These are phyloP conservation scores for Phaeosphaeriaceae sp. DNA, from an alignment of 2,329 filamentous ascomycete species.

Conservation along the genomic window DNA sequence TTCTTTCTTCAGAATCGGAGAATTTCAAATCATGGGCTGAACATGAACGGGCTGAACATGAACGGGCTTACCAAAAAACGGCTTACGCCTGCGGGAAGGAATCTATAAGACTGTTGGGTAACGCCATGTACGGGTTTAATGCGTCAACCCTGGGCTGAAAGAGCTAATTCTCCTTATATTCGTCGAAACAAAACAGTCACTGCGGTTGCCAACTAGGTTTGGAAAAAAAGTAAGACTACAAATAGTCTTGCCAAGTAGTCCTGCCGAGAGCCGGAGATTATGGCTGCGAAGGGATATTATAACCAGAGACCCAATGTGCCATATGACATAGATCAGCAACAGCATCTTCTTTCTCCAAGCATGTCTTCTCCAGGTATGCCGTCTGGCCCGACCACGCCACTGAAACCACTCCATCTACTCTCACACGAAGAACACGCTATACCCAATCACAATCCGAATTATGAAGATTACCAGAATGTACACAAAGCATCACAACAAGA, in stretches of 20 bases:
- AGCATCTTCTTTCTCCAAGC: constrained; percentile 19
- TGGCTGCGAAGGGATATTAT: constrained; percentile 24
- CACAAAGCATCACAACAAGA: constrained; percentile 26
- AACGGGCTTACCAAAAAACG: neutral
- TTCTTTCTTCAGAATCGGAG: neutral
- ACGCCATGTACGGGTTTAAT: neutral
- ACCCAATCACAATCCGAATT: constrained; percentile 11
- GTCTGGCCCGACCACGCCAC: constrained; percentile 11
- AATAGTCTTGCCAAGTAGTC: neutral
- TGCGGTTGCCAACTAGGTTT: neutral
- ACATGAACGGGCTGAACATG: constrained; percentile 4
- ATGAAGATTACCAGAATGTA: constrained; percentile 24
- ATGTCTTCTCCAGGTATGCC: constrained; percentile 14
- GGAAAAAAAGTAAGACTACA: neutral
- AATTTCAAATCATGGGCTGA: constrained; percentile 12
- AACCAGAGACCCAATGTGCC: constrained; percentile 4
- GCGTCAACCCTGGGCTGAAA: neutral
- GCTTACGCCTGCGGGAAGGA: neutral
- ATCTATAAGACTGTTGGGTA: constrained; percentile 1
- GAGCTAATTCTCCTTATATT: neutral
- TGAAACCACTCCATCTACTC: constrained; percentile 22
- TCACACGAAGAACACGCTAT: constrained; percentile 10
- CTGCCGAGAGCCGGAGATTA: constrained; percentile 1
- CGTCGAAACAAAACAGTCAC: neutral
- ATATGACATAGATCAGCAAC: constrained; percentile 11